Conservation (phyloP, 352 stramenopile genomes). For the Phytophthora colocasiae region DNA sequence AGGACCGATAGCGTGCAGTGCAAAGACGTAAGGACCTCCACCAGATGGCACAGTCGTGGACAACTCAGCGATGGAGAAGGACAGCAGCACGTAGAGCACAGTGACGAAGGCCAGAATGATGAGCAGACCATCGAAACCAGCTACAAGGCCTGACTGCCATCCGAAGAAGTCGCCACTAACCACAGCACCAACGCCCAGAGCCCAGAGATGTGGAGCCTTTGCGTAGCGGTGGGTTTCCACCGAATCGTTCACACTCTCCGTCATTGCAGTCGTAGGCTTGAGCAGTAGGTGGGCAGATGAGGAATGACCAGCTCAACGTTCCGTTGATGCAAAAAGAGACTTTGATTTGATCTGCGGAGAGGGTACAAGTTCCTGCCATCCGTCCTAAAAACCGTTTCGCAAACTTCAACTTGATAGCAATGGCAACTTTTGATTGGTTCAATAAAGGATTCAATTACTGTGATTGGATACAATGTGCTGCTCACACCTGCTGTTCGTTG, state of each 20-base stretch:
- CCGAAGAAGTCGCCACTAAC: conserved; percentile 71
- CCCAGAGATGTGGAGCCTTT: conserved; percentile 68
- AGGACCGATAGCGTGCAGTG: conserved; percentile 63
- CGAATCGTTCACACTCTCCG: conserved; percentile 20
- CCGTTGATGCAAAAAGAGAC: conserved; percentile 6
- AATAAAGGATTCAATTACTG: not conserved
- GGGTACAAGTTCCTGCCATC: conserved; percentile 20
- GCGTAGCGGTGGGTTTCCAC: conserved; percentile 44
- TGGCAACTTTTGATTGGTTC: conserved; percentile 20
- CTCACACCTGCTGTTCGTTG: conserved; percentile 13
- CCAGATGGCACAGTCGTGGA: conserved; percentile 62
- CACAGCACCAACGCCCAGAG: conserved; percentile 61
- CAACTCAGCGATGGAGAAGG: conserved; percentile 77
- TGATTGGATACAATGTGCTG: conserved; percentile 26
- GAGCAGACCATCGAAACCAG: conserved; percentile 65
- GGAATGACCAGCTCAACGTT: conserved; percentile 9
- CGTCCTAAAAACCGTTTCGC: conserved; percentile 19
- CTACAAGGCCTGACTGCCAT: conserved; percentile 62
- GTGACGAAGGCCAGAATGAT: conserved; percentile 66
- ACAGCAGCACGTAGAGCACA: conserved; percentile 68
- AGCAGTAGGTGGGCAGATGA: conserved; percentile 7
- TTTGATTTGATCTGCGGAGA: conserved; percentile 24
- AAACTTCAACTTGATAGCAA: conserved; percentile 27
- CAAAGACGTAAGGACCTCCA: conserved; percentile 72
- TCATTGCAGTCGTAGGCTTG: conserved; percentile 16